Conservation (phyloP, 441 rosid species). For the Syzygium malaccense region DNA sequence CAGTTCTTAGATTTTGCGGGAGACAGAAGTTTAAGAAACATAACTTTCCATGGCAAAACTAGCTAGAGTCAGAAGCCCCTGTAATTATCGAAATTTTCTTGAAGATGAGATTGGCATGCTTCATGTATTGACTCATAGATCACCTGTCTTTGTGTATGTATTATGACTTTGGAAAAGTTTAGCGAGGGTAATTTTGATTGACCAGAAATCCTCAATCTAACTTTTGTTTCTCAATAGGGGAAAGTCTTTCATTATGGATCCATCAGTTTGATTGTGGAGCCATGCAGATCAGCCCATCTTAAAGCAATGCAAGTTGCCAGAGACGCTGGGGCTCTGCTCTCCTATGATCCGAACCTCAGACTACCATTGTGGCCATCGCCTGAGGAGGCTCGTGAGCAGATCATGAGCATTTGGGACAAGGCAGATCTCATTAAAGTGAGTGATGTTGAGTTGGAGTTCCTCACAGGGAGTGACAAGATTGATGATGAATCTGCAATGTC, state of each 20-base stretch:
- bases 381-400: constrained; percentile 78
- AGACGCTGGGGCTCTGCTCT: constrained; percentile 76
- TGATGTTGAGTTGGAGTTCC: constrained; percentile 83
- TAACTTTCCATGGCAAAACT: neutral
- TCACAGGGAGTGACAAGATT: constrained; percentile 67
- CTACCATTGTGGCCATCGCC: constrained; percentile 87
- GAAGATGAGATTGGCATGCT: neutral
- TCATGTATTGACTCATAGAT: neutral
- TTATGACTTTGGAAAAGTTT: neutral
- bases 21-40: neutral
- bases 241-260: constrained; percentile 50
- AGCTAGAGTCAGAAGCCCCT: neutral
- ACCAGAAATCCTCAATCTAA: neutral
- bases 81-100: neutral
- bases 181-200: neutral
- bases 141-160: neutral
- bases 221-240: neutral
- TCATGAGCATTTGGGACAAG: constrained; percentile 87
- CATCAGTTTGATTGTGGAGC: constrained; percentile 94
- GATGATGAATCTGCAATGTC: constrained; percentile 72
- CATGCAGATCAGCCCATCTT: constrained; percentile 93
- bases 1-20: neutral
- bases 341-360: constrained; percentile 90
- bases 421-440: constrained; percentile 92
- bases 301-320: constrained; percentile 90